Evolutionary conservation across 2,329 filamentous ascomycete species (phyloP), one percentile per base, ranked within the genome.

Genomic region (Sporothrix dimorphospora): DNA sequence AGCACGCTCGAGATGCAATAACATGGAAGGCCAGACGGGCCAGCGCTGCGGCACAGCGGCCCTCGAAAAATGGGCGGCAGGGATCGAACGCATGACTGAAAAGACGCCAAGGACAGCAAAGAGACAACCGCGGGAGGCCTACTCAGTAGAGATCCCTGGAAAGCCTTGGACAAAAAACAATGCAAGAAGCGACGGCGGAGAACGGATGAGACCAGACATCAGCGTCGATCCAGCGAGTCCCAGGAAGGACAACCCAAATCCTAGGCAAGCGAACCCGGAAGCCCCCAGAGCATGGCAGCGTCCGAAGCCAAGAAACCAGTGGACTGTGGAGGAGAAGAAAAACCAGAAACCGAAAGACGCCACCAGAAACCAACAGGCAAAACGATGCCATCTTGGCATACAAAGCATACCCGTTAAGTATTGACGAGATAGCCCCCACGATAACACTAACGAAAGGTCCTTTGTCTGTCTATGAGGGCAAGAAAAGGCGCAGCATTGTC

Each of bases 41-140:
- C 47, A 53, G 47, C 19, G 65, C 45, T n/a, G 65, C 47, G 65
- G 65, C 65, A 68, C 65, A 68, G 65, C 30, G 27, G 65, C 12
- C n/a, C 9, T 63, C 7, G 34, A 63, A 19, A 21, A 9, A 24
- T 14, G 24, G 16, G 45, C 9, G 65, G 27, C 65, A 45, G 12
- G 49, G 30, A 42, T 55, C 30, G 65, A 47, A 30, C 19, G 65
- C 47, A 68, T 53, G 47, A 68, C 30, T 27, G 27, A 7, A 4
- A 34, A 30, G 42, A 34, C 24, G 42, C 34, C 40, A 34, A 47
- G 16, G 16, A 67, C 27, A 67, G 30, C 8, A 12, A 34, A 51
- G 65, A 27, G 47, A 42, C 11, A 24, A 24, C 40, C 0, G 30
- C 14, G 30, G 45, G 27, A 53, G 3, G 30, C 57, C 19, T 61